Evolutionary conservation across 768 basidiomycete species (phyloP).

Genomic region (Suillus subaureus): DNA sequence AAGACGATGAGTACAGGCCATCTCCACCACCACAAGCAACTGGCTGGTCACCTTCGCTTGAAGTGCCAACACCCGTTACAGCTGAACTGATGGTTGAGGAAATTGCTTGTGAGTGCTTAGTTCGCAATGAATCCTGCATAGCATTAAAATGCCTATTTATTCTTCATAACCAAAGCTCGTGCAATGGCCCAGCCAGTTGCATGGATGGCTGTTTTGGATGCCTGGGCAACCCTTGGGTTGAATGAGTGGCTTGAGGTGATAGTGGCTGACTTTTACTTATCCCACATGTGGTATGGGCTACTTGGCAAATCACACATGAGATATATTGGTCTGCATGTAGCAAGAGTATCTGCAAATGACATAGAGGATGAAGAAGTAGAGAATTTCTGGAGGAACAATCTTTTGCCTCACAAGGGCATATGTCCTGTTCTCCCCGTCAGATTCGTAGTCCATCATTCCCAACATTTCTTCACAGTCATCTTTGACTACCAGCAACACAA

Average conservation of each 20-base stretch:
- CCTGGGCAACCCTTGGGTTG: background rate
- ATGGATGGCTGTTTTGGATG: background rate
- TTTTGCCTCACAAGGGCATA: rapidly evolving
- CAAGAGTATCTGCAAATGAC: rapidly evolving
- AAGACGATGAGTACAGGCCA: too few species aligned
- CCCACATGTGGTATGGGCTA: background rate
- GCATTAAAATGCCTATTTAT: too few species aligned
- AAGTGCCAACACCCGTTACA: too few species aligned
- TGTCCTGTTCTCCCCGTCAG: background rate
- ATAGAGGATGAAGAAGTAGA: background rate
- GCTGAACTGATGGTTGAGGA: background rate
- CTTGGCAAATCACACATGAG: background rate
- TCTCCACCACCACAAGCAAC: too few species aligned
- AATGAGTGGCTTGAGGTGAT: background rate
- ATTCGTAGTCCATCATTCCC: background rate
- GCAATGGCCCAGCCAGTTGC: background rate
- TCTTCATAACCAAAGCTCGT: background rate
- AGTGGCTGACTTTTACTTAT: background rate
- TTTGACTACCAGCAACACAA: background rate
- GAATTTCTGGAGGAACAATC: background rate
- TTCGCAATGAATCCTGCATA: too few species aligned
- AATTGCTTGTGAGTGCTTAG: background rate
- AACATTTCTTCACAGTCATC: background rate
- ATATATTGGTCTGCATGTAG: background rate
- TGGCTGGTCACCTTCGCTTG: too few species aligned